These are phyloP conservation scores for Pestalotiopsis sp. DNA, from an alignment of 2,329 filamentous ascomycete genomes.

Conservation along the genomic window DNA sequence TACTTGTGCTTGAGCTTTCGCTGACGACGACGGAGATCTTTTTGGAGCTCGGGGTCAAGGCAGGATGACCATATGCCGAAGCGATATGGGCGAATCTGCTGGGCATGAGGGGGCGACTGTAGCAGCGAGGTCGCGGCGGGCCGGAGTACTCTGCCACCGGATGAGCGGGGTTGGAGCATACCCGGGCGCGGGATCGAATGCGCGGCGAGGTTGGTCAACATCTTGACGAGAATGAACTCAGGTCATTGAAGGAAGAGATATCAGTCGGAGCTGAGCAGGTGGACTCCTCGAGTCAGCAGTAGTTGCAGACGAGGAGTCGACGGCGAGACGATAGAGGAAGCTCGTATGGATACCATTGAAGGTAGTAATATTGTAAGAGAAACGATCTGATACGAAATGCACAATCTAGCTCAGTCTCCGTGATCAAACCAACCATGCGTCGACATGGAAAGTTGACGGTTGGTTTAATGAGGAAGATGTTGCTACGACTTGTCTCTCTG, in stretches of 20 bases:
- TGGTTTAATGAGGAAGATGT: too few species aligned
- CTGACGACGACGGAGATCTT: slow-evolving; percentile 47
- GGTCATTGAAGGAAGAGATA: neutral
- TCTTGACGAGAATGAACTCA: slow-evolving; percentile 12
- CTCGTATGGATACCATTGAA: neutral
- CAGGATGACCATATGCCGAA: slow-evolving; percentile 50
- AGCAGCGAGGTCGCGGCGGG: slow-evolving; percentile 21
- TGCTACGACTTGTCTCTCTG: too few species aligned
- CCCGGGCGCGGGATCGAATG: slow-evolving; percentile 30
- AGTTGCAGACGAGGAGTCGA: neutral
- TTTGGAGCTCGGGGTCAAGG: slow-evolving; percentile 41
- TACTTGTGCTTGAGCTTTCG: slow-evolving; percentile 47
- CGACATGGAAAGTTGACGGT: too few species aligned
- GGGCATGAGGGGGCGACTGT: slow-evolving; percentile 25
- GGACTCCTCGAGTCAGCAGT: neutral
- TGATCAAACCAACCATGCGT: too few species aligned
- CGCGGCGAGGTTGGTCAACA: slow-evolving; percentile 35
- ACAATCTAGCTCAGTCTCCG: too few species aligned
- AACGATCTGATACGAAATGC: too few species aligned
- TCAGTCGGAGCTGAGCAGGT: neutral
- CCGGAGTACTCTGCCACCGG: slow-evolving; percentile 18
- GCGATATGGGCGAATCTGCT: slow-evolving; percentile 50
- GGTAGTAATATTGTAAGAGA: neutral
- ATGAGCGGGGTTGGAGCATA: slow-evolving; percentile 23
- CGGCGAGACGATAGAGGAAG: neutral